A percentile compares a stretch with the other conserved stretches of the same genome.
These are phyloP conservation scores for Articulospora tetracladia DNA, from an alignment of 495 filamentous ascomycete species.

Conservation along the genomic window DNA sequence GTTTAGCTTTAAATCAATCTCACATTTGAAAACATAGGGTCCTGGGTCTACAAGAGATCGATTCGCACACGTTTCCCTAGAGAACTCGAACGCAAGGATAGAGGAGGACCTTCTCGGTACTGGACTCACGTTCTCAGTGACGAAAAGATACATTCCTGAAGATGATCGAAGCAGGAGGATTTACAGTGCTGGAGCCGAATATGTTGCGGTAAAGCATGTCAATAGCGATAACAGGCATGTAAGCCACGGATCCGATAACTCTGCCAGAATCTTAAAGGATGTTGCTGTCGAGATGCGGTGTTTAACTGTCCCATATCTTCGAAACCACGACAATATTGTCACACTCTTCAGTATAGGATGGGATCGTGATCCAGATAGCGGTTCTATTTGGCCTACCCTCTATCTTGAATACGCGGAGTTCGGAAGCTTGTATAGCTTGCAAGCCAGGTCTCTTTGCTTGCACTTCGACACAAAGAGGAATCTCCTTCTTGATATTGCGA, in stretches of 20 bases:
- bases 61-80: neutral
- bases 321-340: neutral
- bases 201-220: neutral
- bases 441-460: neutral
- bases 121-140: neutral
- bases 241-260: neutral
- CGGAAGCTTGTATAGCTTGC: neutral
- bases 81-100: neutral
- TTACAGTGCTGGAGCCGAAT: neutral
- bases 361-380: neutral
- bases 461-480: neutral
- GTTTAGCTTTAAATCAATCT: neutral
- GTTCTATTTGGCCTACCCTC: neutral
- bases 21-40: neutral
- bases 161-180: neutral
- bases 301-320: neutral
- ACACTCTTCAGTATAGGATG: neutral
- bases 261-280: neutral
- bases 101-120: neutral
- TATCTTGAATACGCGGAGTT: neutral
- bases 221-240: neutral
- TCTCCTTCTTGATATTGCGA: constrained; percentile 1
- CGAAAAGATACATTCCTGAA: neutral
- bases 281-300: neutral
- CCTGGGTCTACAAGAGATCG: neutral